Base-by-base conservation (phyloP, 1,284 basidiomycete genomes). In the Sanghuangporus sanghuang region DNA sequence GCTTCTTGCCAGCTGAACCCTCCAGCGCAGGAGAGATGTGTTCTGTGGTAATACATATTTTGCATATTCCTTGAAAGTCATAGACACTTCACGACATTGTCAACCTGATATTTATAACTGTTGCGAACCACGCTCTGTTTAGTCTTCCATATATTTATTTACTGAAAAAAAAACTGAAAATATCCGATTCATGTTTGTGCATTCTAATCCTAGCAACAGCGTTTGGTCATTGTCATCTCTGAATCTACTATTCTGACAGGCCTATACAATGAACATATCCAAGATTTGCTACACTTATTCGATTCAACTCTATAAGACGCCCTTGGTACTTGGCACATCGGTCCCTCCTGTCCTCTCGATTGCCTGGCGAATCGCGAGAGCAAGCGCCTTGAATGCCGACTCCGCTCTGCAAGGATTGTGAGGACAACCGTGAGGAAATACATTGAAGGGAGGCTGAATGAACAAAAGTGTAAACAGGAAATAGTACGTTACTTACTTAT, bases 311-410 rank as follows among this genome's bases (percentile, higher is more conserved):
- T 70, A 85, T 57, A 97, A 78, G 3, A 97, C 93, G 66, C 96
- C 97, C 77, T 99, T 99, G 7, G 97, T 99, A 73, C 93, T 96
- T 2, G 97, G 97, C 21, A 99, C 89, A 68, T 99, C 97, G 70
- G 88, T 83, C 14, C 90, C 85, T 6, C 96, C 96, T 0, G 96
- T 99, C 68, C 83, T 81, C 71, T 94, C 86, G 67, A 97, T 92
- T 16, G 97, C 97, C 76, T 98, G 89, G 68, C 92, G 88, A 71
- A 99, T 95, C 3, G 97, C 97, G 18, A 99, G 80, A 0, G 96
- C 97, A 32, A 98, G 77, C 0, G 96, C 96, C 78, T 99, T 99
- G 85, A 99, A 99, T 6, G 96, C 94, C 4, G 95, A 94, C 76
- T 99, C 97, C 39, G 95, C 86, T 65, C 96, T 95, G 70, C 8